Base-by-base conservation (phyloP, 164 flowering plant genomes). In the Liquidambar formosana region DNA sequence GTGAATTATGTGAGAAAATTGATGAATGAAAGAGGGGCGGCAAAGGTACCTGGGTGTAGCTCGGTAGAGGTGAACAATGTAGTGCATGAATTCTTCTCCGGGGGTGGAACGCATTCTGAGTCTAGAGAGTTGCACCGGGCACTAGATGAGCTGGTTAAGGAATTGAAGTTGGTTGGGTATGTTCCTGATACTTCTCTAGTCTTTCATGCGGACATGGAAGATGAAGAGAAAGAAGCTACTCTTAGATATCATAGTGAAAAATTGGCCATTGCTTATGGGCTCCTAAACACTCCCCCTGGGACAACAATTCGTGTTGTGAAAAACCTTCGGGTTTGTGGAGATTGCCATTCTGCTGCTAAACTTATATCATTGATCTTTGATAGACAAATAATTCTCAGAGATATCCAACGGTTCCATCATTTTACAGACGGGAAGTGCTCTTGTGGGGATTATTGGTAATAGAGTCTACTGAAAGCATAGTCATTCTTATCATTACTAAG, bases 221-320 rank as follows among this genome's bases (percentile, higher is more conserved):
- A 90, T 41, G 79, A 83, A 61, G 83, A 79, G 59, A 91, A 85
- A 75, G 92, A 86, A 71, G 64, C 76, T n/a, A 71, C 72, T 57
- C 81, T 91, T n/a, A 81, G 87, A 53, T 87, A 85, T 71, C 92
- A 89, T 21, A 87, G 92, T 64, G 92, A 89, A 69, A 89, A 87
- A 74, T 72, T 90, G 66, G 93, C 92, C 21, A 88, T 90, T 69
- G 78, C 89, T 58, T 90, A 65, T 77, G 96, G 90, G 26, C 86
- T 91, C 41, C 67, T 89, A 45, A 83, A 89, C 71, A 79, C 88
- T 38, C 78, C 89, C 5, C 89, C 94, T 2, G 90, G 97, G 25
- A 75, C 84, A 41, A 85, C 92, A 61, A 84, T 89, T 41, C 88
- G 91, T 25, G 91, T 91, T 8, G 89, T 85, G 76, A 91, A 91